These are phyloP conservation scores for Saccharomycopsis amapae DNA, from an alignment of 805 yeast species.

Conservation along the genomic window DNA sequence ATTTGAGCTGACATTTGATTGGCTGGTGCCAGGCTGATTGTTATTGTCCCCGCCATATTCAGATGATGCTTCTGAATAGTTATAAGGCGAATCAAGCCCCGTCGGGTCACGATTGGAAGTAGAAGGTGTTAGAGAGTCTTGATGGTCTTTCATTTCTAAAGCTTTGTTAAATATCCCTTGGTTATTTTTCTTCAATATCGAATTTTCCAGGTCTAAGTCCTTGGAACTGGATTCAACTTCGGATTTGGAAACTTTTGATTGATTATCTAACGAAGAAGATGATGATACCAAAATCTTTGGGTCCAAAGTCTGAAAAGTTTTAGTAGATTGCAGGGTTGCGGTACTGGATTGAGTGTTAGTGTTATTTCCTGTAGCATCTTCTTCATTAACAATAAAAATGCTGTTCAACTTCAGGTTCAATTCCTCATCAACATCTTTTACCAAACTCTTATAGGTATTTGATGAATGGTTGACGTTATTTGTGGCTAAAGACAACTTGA, in stretches of 20 bases:
- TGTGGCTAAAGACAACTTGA: slow-evolving; percentile 9
- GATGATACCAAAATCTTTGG: slow-evolving; percentile 2
- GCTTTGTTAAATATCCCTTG: no score
- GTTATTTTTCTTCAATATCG: background rate
- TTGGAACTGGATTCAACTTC: no score
- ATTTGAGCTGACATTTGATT: slow-evolving; percentile 15
- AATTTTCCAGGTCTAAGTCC: background rate
- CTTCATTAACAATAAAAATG: slow-evolving; percentile 1
- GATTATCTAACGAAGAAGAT: no score
- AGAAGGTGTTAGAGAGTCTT: no score
- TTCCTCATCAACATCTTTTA: slow-evolving; percentile 17
- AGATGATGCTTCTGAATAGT: slow-evolving; percentile 12
- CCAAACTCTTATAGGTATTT: slow-evolving; percentile 5
- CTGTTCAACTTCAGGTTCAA: slow-evolving; percentile 11
- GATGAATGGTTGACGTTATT: background rate
- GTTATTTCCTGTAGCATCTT: background rate
- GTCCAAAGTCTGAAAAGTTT: slow-evolving; percentile 12
- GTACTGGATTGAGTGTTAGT: background rate
- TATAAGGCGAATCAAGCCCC: background rate
- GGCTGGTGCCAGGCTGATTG: background rate
- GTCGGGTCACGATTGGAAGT: background rate
- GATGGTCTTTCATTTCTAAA: no score
- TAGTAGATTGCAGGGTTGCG: background rate
- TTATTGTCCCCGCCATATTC: slow-evolving; percentile 7
- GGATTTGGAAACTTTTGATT: no score